phyloP scores from a whole-genome alignment of 1,139 yeast species.

The Suhomyces maxii region DNA sequence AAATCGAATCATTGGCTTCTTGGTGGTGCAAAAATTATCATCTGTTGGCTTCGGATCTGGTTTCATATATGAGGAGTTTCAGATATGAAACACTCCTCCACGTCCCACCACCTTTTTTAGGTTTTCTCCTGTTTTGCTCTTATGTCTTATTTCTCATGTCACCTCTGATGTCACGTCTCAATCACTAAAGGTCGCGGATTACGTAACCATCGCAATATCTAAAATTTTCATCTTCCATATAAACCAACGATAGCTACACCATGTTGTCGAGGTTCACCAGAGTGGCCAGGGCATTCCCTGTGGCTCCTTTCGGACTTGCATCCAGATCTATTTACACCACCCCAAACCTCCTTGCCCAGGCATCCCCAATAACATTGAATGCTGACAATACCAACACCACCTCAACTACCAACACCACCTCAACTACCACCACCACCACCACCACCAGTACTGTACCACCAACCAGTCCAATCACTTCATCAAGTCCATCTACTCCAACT shows the following conservation, averaged over 20 bases:
- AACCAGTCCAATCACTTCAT: constrained; percentile 2
- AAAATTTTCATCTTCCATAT: constrained; percentile 5
- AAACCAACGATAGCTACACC: neutral
- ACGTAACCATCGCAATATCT: constrained; percentile 1
- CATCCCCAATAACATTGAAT: constrained; percentile 10
- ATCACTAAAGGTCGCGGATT: neutral
- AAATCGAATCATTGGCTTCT: no score
- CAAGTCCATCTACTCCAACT: constrained; percentile 1
- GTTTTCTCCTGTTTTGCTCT: no score
- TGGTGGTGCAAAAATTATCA: no score
- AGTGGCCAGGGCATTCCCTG: constrained; percentile 10
- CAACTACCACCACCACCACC: constrained; percentile 1
- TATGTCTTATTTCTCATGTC: no score
- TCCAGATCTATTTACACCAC: constrained; percentile 6
- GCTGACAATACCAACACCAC: constrained; percentile 4
- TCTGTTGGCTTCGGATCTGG: no score
- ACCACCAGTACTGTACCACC: neutral
- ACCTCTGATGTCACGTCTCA: no score
- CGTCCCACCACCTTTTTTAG: no score
- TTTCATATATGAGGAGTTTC: no score
- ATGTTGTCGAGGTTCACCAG: constrained; percentile 14
- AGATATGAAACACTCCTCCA: no score
- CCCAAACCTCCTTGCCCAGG: constrained; percentile 7
- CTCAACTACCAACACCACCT: constrained; percentile 1
- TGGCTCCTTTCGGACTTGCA: neutral